These are phyloP conservation scores for Lophium mytilinum DNA, from an alignment of 495 filamentous ascomycete species.

Conservation along the genomic window DNA sequence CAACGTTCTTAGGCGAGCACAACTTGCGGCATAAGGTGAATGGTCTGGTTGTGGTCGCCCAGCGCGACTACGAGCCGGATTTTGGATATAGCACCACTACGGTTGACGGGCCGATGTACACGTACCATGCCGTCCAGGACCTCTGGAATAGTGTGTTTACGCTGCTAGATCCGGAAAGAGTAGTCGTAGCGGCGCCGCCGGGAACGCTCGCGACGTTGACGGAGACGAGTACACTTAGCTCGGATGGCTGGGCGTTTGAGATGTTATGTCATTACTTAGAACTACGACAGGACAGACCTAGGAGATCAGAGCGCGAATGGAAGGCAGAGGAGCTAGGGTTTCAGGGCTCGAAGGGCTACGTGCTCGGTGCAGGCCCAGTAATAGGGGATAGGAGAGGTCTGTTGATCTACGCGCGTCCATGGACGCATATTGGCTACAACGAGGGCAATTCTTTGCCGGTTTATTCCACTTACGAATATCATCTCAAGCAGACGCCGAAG, in stretches of 20 bases:
- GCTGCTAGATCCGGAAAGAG: conserved; percentile 7
- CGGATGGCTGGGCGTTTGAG: conserved; percentile 24
- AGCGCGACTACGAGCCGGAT: conserved; percentile 14
- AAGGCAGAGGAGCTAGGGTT: background rate
- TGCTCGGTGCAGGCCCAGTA: too few relatives aligned
- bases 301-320: background rate
- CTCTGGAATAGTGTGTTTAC: conserved; percentile 20
- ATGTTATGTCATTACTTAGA: conserved; percentile 26
- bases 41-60: conserved; percentile 12
- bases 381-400: too few relatives aligned
- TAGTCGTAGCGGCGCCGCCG: conserved; percentile 21
- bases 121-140: conserved; percentile 5
- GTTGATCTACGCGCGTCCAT: conserved; percentile 17
- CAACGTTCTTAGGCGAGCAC: conserved; percentile 2
- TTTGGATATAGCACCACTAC: conserved; percentile 10
- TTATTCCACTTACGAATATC: conserved; percentile 24
- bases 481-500: conserved; percentile 21
- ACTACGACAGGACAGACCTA: conserved; percentile 2
- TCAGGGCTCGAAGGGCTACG: background rate
- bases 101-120: background rate
- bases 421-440: conserved; percentile 22
- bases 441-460: conserved; percentile 23
- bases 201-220: conserved; percentile 14
- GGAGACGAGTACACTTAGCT: conserved; percentile 13
- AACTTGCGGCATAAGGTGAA: conserved; percentile 14